These are phyloP conservation scores for Punctularia strigosozonata DNA, from an alignment of 768 basidiomycete genomes.

Conservation along the genomic window DNA sequence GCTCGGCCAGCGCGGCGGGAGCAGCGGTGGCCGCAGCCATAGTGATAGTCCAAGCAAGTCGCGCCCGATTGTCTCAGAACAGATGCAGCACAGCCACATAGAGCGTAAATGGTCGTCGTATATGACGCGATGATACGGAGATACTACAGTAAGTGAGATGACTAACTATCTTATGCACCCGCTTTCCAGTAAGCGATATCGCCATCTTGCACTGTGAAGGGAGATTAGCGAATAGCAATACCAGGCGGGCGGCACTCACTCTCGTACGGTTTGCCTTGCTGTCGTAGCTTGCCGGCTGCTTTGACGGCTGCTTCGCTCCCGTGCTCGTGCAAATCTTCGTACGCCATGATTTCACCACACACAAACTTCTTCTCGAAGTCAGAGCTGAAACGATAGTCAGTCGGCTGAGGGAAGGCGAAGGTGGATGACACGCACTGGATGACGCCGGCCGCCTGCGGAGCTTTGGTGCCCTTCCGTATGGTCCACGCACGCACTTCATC, in stretches of 20 bases:
- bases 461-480: constrained; percentile 85
- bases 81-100: background rate
- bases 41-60: background rate
- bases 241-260: constrained; percentile 35
- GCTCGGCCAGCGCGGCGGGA: constrained; percentile 34
- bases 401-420: background rate
- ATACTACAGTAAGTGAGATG: background rate
- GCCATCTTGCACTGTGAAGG: constrained; percentile 60
- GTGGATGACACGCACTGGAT: constrained; percentile 60
- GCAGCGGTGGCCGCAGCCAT: constrained; percentile 5
- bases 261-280: constrained; percentile 96
- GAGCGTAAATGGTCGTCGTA: background rate
- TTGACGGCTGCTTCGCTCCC: constrained; percentile 89
- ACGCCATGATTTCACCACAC: constrained; percentile 94
- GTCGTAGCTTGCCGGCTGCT: constrained; percentile 87
- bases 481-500: constrained; percentile 98
- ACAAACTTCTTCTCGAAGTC: constrained; percentile 99
- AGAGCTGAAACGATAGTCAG: constrained; percentile 34
- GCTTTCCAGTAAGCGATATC: constrained; percentile 92
- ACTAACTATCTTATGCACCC: constrained; percentile 28
- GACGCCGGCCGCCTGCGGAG: constrained; percentile 95
- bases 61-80: too few species aligned
- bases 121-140: background rate
- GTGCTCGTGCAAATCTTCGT: constrained; percentile 80
- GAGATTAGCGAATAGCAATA: background rate